Conservation (phyloP, 2,329 filamentous ascomycete species). For the Hymenoscyphus linearis region DNA sequence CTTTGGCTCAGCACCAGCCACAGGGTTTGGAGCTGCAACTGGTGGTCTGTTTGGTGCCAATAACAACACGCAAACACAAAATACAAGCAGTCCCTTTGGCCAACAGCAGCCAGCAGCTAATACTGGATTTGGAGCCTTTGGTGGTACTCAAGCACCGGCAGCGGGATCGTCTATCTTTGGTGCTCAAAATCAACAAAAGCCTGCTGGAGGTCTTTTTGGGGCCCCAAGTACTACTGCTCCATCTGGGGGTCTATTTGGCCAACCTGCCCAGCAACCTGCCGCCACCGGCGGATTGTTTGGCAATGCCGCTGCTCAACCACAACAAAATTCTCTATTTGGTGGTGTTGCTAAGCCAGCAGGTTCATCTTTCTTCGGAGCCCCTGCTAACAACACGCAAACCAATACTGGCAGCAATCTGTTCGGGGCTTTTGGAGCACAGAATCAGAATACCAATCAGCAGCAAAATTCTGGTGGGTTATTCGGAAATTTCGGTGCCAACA, state of each 20-base stretch:
- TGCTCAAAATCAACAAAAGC: neutral
- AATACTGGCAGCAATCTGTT: slow-evolving; percentile 28
- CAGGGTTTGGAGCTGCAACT: slow-evolving; percentile 4
- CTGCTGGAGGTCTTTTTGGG: slow-evolving; percentile 1
- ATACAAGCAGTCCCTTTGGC: neutral
- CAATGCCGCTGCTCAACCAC: slow-evolving; percentile 7
- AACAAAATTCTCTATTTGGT: neutral
- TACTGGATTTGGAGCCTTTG: slow-evolving; percentile 5
- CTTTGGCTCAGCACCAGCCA: slow-evolving; percentile 15
- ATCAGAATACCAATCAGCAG: slow-evolving; percentile 35
- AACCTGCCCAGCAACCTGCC: slow-evolving; percentile 27
- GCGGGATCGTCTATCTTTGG: neutral
- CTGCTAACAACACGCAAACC: neutral
- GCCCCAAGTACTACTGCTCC: slow-evolving; percentile 3
- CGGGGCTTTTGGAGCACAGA: slow-evolving; percentile 33
- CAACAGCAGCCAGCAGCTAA: neutral
- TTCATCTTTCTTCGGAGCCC: neutral
- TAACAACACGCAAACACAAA: slow-evolving; percentile 1
- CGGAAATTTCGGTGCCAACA: slow-evolving; percentile 39
- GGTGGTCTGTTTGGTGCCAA: neutral
- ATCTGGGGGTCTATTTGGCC: slow-evolving; percentile 36
- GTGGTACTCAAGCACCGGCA: neutral
- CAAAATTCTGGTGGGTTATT: slow-evolving; percentile 43
- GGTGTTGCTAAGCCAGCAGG: neutral
- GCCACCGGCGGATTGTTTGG: slow-evolving; percentile 44